Conservation (phyloP, 23 red algal genomes). For the Gracilaria caudata region DNA sequence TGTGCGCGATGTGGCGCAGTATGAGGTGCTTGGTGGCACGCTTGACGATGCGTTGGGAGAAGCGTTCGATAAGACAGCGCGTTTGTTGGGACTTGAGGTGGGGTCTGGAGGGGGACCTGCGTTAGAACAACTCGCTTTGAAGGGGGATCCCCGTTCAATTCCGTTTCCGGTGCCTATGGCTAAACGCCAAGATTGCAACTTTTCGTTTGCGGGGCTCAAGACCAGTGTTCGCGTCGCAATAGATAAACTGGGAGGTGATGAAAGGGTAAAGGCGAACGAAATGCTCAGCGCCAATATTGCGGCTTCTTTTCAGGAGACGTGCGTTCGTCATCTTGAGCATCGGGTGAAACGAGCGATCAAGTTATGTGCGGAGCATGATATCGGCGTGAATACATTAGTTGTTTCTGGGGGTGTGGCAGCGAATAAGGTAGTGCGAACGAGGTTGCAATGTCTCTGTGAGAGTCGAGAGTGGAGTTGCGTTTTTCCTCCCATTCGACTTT, state of each 20-base stretch:
- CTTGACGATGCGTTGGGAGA: conserved; percentile 96
- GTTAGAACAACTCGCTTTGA: conserved; percentile 80
- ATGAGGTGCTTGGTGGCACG: conserved; percentile 91
- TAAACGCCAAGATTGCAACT: conserved; percentile 82
- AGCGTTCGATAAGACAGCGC: conserved; percentile 95
- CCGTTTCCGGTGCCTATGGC: conserved; percentile 89
- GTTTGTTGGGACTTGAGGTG: conserved; percentile 81
- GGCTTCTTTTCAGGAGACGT: conserved; percentile 87
- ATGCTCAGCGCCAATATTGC: conserved; percentile 71
- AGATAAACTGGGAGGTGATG: conserved; percentile 67
- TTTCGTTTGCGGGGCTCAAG: conserved; percentile 97
- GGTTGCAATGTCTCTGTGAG: conserved; percentile 63
- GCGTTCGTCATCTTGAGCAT: conserved; percentile 89
- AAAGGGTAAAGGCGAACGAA: conserved; percentile 34
- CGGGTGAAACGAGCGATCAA: conserved; percentile 69
- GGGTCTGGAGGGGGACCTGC: conserved; percentile 90
- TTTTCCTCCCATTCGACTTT: conserved; percentile 72
- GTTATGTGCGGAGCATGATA: conserved; percentile 60
- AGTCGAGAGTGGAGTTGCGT: conserved; percentile 55
- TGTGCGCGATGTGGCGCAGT: conserved; percentile 74
- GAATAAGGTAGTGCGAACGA: conserved; percentile 73
- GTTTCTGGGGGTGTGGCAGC: conserved; percentile 95
- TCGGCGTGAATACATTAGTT: conserved; percentile 63
- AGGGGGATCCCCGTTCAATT: conserved; percentile 73
- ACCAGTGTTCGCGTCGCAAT: conserved; percentile 85